phyloP scores from a whole-genome alignment of 1,139 yeast genomes.

The Blastobotrys raffinosifermentans region DNA sequence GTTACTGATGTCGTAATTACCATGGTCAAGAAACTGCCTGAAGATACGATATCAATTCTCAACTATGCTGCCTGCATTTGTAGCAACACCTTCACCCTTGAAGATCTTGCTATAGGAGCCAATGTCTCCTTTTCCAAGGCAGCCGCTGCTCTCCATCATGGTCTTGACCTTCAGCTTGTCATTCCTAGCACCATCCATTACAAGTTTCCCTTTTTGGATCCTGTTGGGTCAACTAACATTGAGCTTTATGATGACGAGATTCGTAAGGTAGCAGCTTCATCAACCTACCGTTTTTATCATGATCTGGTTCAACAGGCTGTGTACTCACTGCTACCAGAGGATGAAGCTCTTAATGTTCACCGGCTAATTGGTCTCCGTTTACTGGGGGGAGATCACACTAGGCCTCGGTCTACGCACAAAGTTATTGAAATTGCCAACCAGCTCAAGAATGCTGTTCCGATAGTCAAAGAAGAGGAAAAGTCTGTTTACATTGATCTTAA shows the following conservation, averaged over 20 bases:
- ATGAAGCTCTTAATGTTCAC: conserved; percentile 36
- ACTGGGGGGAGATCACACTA: conserved; percentile 26
- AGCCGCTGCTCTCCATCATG: conserved; percentile 34
- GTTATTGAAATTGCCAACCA: conserved; percentile 29
- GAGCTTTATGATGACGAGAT: conserved; percentile 37
- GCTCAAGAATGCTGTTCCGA: conserved; percentile 25
- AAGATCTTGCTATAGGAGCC: conserved; percentile 41
- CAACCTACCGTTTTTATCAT: conserved; percentile 35
- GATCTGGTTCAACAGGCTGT: conserved; percentile 35
- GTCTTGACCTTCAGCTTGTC: conserved; percentile 36
- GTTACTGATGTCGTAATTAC: conserved; percentile 25
- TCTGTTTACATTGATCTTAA: conserved; percentile 22
- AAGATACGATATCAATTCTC: conserved; percentile 29
- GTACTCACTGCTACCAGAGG: conserved; percentile 27
- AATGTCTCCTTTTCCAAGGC: conserved; percentile 31
- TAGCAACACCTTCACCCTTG: conserved; percentile 40
- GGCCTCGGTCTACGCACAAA: conserved; percentile 20
- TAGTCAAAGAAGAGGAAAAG: conserved; percentile 24
- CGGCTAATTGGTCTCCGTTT: conserved; percentile 42
- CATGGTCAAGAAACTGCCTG: conserved; percentile 24
- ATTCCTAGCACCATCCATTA: conserved; percentile 42
- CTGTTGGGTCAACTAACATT: conserved; percentile 35
- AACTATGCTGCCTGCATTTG: conserved; percentile 44
- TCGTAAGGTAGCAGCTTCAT: conserved; percentile 37
- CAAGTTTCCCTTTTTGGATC: conserved; percentile 45